Base-by-base conservation (phyloP, 805 yeast species). In the Candida maesae region DNA sequence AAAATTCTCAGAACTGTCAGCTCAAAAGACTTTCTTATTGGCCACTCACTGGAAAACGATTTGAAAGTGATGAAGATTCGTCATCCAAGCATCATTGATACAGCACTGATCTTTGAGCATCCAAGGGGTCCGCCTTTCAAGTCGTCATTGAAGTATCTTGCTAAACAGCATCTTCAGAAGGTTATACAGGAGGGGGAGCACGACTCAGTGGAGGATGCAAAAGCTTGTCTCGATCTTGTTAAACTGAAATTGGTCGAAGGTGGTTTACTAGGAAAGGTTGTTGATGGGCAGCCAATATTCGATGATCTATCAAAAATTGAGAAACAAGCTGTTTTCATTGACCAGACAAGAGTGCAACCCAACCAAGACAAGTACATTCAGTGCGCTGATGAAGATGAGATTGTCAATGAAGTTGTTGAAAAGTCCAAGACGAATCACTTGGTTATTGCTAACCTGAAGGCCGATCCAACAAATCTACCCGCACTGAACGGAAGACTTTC, bases 31-130 rank as follows among this genome's bases (percentile, higher is more conserved):
- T 70, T 81, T 12, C 56, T 91, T 17, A 74, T 91, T 38, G 98
- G 99, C 2, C 99, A 91, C 59, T 91, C 98, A 0, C 66, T 91
- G 23, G 91, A 90, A 47, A 79, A 83, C 17, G 99, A 91, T 60
- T 67, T 91, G 36, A 68, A 72, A 10, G 95, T 80, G 3, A 61
- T 93, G 56, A 73, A 74, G 50, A 52, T 93, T 13, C 71, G 79
- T 35, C 98, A 91, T 58, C 81, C 85, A 2, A 68, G 64, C 13
- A 71, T 90, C 19, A 76, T 91, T 12, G 99, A 91, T 61, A 91
- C 98, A 0, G 71, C 96, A 0, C 51, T 84, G 1, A 66, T 82
- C 10, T 84, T 67, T 62, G 88, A 88, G 39, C 96, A 89, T 58
- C 74, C 77, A n/a, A 70, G 84, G 25, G 97, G 97, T 0, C 82